A percentile compares a stretch with the other conserved stretches of the same genome.
These are phyloP conservation scores for Clonostachys rosea DNA, from an alignment of 2,329 filamentous ascomycete genomes.

Conservation along the genomic window DNA sequence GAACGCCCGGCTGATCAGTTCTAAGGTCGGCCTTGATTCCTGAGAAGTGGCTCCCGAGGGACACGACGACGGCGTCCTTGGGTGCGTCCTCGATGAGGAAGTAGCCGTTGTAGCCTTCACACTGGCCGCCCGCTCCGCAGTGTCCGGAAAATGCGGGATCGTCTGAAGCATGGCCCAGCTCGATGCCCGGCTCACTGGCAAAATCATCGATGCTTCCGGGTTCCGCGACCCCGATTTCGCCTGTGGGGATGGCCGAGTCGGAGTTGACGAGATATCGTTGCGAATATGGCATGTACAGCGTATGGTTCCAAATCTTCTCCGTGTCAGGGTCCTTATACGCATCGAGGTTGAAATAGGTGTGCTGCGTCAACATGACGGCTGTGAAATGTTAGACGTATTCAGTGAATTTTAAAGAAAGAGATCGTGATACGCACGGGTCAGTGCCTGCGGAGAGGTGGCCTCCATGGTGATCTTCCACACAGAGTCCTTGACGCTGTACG, in stretches of 20 bases:
- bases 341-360: constrained; percentile 67
- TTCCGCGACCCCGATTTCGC: constrained; percentile 51
- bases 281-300: constrained; percentile 58
- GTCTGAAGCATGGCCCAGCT: constrained; percentile 56
- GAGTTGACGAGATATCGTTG: constrained; percentile 52
- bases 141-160: constrained; percentile 53
- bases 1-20: constrained; percentile 66
- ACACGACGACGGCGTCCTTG: constrained; percentile 36
- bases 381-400: neutral
- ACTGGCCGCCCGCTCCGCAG: constrained; percentile 57
- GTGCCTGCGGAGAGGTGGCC: constrained; percentile 45
- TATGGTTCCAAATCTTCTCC: constrained; percentile 54
- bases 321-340: constrained; percentile 55
- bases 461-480: constrained; percentile 57
- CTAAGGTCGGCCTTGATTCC: constrained; percentile 67
- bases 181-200: constrained; percentile 54
- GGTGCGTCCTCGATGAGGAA: constrained; percentile 38
- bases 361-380: constrained; percentile 60
- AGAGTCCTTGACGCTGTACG: constrained; percentile 53
- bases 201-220: constrained; percentile 59
- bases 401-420: neutral
- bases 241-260: constrained; percentile 53
- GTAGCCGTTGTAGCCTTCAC: constrained; percentile 69
- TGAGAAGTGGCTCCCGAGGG: constrained; percentile 55
- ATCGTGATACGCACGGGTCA: constrained; percentile 27